A percentile compares a stretch with the other conserved stretches of the same genome.
Evolutionary conservation across 164 flowering plant species (phyloP).

Genomic region (Piper longum): DNA sequence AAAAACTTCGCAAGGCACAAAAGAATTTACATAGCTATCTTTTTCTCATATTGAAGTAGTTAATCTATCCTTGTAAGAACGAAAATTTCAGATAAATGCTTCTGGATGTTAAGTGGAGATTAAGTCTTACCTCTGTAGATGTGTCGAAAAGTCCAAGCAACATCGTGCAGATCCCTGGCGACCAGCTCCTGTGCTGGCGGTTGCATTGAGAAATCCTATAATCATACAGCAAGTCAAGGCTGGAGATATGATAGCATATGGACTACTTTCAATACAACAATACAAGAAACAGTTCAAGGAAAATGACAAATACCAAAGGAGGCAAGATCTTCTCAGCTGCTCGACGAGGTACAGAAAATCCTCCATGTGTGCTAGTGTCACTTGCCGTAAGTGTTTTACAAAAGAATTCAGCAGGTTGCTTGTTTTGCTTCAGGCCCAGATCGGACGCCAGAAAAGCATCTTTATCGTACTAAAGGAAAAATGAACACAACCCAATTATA

Average conservation of each 20-base stretch:
- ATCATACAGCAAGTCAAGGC: conserved; percentile 9
- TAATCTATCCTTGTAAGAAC: not conserved
- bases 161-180: conserved; percentile 83
- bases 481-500: not conserved
- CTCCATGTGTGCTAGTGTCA: conserved; percentile 98
- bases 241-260: conserved; percentile 1
- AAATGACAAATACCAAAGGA: conserved; percentile 46
- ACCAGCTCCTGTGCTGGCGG: conserved; percentile 83
- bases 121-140: conserved; percentile 69
- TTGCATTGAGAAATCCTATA: conserved; percentile 82
- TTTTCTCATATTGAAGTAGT: not conserved
- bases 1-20: no score
- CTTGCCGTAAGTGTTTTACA: conserved; percentile 96
- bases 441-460: conserved; percentile 85
- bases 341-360: conserved; percentile 96
- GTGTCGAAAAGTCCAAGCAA: conserved; percentile 81
- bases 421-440: conserved; percentile 73
- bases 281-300: no score
- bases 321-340: conserved; percentile 98
- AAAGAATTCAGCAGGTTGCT: conserved; percentile 87
- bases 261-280: not conserved
- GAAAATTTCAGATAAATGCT: not conserved
- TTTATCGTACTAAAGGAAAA: conserved; percentile 52
- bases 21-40: no score
- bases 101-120: not conserved